A percentile compares a stretch with the other conserved stretches of the same genome.
These are phyloP conservation scores for Gnetum montanum DNA, from an alignment of 75 land plant genomes.

Conservation along the genomic window DNA sequence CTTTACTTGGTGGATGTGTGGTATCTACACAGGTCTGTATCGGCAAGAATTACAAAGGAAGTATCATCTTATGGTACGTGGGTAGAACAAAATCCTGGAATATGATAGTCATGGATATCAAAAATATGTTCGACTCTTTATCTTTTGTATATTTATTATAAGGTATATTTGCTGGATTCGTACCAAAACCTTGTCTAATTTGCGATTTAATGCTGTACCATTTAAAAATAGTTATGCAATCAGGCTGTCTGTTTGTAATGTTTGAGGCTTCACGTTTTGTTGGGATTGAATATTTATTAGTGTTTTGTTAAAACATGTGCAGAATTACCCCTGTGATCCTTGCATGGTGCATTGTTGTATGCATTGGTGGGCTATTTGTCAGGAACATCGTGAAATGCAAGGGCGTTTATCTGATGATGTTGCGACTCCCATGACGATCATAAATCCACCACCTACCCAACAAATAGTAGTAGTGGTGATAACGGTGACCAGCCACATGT, in stretches of 20 bases:
- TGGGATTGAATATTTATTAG: neutral
- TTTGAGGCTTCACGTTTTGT: too few species aligned
- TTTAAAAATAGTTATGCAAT: too few species aligned
- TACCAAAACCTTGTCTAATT: too few species aligned
- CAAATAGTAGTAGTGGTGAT: slow-evolving; percentile 29
- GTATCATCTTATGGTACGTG: slow-evolving; percentile 42
- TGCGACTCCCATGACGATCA: slow-evolving; percentile 36
- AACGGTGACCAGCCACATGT: slow-evolving; percentile 7
- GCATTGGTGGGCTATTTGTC: slow-evolving; percentile 96
- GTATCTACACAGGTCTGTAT: slow-evolving; percentile 42
- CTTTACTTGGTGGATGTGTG: slow-evolving; percentile 54
- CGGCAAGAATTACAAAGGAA: slow-evolving; percentile 38
- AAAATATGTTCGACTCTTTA: too few species aligned
- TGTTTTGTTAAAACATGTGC: slow-evolving; percentile 11
- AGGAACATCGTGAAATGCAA: slow-evolving; percentile 91
- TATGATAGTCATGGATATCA: too few species aligned
- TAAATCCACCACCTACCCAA: slow-evolving; percentile 70
- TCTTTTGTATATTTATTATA: too few species aligned
- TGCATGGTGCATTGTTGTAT: slow-evolving; percentile 88
- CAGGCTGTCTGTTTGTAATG: too few species aligned
- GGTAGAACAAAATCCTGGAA: too few species aligned
- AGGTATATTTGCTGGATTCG: too few species aligned
- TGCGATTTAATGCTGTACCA: too few species aligned
- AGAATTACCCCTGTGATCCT: slow-evolving; percentile 94
- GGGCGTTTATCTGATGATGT: slow-evolving; percentile 57